Evolutionary conservation across 257 asterid species (phyloP), one percentile per base, ranked within the genome.

Genomic region (Nicotiana tabacum): DNA sequence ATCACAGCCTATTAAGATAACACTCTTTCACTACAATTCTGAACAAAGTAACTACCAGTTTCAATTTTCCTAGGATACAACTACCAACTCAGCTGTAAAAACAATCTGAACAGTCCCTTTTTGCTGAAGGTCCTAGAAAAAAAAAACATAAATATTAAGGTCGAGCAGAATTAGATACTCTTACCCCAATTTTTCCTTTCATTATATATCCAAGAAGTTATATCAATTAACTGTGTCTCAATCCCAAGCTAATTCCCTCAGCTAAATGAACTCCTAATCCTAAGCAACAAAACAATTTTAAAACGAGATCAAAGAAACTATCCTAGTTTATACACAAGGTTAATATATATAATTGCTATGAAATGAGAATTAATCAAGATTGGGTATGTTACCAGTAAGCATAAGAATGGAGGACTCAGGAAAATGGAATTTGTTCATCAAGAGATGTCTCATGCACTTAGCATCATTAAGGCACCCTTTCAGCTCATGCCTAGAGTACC

Each of bases 401-500:
- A 91, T 93, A 84, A 96, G 90, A 84, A 94, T 92, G 3, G 99
- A 94, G 16, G 98, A 86, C 82, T 94, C 98, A 3, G 99, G 98
- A 70, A 94, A 96, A 13, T 87, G 89, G 77, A 96, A 96, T 92
- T 89, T 92, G 83, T 91, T 93, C 43, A 89, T 85, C 88, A 94
- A 86, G 21, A 96, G 86, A 89, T 94, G 84, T 51, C 86, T 90
- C 98, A 94, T 96, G 82, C 98, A 96, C 89, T 93, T 96, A n/a
- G 98, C 98, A 85, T 96, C 99, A 70, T 96, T 96, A 15, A 96
- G 88, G 86, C 98, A 94, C 32, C 98, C 99, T 80, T 93, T 96
- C 88, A 96, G 93, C 91, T 96, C 98, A 86, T 93, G 94, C 77
- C 95, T 88, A 17, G 99, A 92, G 87, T 74, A 88, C 81, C 77